Conservation (phyloP, 176 grass and related monocot species). For the Sorghum bicolor region DNA sequence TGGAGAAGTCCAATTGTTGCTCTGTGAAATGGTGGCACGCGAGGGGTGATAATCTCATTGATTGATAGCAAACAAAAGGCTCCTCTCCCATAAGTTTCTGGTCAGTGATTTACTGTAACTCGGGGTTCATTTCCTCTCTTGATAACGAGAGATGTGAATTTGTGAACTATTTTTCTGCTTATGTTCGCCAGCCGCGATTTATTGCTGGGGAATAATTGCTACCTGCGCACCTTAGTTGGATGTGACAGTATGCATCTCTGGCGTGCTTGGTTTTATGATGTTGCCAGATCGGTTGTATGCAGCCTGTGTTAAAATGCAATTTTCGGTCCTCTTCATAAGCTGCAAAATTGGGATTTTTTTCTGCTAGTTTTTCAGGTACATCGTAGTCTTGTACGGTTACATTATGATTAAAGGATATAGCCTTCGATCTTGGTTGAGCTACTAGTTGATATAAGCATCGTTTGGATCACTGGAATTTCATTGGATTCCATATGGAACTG, state of each 20-base stretch:
- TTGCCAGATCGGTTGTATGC: constrained; percentile 20
- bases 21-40: not conserved
- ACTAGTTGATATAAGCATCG: not conserved
- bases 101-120: constrained; percentile 4
- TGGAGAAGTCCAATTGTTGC: constrained; percentile 23
- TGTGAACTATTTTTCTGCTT: constrained; percentile 24
- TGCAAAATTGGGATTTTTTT: not conserved
- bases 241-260: constrained; percentile 19
- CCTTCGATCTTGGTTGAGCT: not conserved
- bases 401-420: not conserved
- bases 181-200: constrained; percentile 26
- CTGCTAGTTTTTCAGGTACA: not conserved
- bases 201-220: constrained; percentile 40
- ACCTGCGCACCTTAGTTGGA: constrained; percentile 13
- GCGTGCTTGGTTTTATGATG: constrained; percentile 33
- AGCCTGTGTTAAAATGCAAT: not conserved
- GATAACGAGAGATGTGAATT: constrained; percentile 27
- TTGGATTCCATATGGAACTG: not conserved
- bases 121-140: constrained; percentile 30
- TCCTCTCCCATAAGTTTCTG: constrained; percentile 37
- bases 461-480: not conserved
- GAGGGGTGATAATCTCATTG: constrained; percentile 8
- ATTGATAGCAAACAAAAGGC: constrained; percentile 27
- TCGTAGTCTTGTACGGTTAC: not conserved
- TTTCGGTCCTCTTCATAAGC: not conserved